phyloP scores from a whole-genome alignment of 148 eudicot species.

The Linanthus parryae region DNA sequence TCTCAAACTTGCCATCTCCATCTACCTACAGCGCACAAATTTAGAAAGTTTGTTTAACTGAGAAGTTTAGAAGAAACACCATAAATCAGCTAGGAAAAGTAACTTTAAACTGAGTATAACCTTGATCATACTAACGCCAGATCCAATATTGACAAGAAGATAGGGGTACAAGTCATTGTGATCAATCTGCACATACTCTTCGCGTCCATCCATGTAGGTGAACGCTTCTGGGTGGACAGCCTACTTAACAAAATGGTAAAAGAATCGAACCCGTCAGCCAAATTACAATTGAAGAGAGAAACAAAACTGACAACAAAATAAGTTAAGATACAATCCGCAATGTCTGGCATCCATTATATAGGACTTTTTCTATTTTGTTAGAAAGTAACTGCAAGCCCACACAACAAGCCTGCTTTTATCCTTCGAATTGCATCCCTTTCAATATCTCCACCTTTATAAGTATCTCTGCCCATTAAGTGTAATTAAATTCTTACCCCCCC shows the following conservation, averaged over 20 bases:
- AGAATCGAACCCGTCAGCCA: slow-evolving; percentile 1
- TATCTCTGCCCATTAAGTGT: too few species aligned
- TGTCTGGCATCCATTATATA: not conserved
- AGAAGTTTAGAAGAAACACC: too few species aligned
- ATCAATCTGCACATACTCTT: slow-evolving; percentile 79
- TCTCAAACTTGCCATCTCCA: slow-evolving; percentile 71
- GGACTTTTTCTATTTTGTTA: too few species aligned
- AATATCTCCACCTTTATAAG: too few species aligned
- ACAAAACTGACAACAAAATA: not conserved
- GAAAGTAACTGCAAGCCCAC: too few species aligned
- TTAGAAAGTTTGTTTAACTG: too few species aligned
- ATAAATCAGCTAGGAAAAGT: too few species aligned
- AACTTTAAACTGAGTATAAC: slow-evolving; percentile 37
- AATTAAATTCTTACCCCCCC: too few species aligned
- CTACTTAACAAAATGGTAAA: slow-evolving; percentile 31
- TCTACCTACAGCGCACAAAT: slow-evolving; percentile 91
- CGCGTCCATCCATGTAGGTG: slow-evolving; percentile 59
- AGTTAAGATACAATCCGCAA: not conserved
- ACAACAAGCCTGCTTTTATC: too few species aligned
- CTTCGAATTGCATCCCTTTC: too few species aligned
- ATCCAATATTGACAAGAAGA: slow-evolving; percentile 88
- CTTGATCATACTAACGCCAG: slow-evolving; percentile 98
- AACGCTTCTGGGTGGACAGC: slow-evolving; percentile 75
- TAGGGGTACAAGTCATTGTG: slow-evolving; percentile 78
- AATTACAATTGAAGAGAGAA: not conserved